These are phyloP conservation scores for Moniliella sp. DNA, from an alignment of 1,284 basidiomycete species.

Conservation along the genomic window DNA sequence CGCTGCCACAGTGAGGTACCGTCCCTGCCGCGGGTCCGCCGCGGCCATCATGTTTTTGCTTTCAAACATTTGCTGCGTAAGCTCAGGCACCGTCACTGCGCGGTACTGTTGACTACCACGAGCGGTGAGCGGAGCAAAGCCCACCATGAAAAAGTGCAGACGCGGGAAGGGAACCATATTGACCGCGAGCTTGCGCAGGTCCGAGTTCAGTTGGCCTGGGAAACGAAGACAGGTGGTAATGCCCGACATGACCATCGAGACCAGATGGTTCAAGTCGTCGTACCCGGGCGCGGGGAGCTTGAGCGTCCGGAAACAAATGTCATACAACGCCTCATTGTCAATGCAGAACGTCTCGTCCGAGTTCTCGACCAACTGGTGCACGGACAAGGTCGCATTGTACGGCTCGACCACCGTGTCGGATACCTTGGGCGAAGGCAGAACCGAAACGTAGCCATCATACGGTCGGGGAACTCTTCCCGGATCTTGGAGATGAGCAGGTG, in stretches of 20 bases:
- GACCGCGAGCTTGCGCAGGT: slow-evolving; percentile 74
- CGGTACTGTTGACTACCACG: slow-evolving; percentile 75
- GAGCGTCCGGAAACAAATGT: slow-evolving; percentile 55
- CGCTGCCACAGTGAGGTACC: slow-evolving; percentile 66
- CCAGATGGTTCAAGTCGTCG: slow-evolving; percentile 40
- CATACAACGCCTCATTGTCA: slow-evolving; percentile 82
- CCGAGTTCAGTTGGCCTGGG: slow-evolving; percentile 81
- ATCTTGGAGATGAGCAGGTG: slow-evolving; percentile 33
- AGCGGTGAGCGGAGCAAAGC: slow-evolving; percentile 80
- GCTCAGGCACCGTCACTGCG: slow-evolving; percentile 79
- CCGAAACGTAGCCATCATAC: slow-evolving; percentile 88
- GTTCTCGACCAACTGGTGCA: slow-evolving; percentile 72
- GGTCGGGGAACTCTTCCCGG: slow-evolving; percentile 36
- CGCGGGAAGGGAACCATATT: slow-evolving; percentile 88
- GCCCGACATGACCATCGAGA: slow-evolving; percentile 69
- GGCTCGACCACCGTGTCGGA: slow-evolving; percentile 90
- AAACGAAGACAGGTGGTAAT: slow-evolving; percentile 72
- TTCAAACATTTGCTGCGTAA: slow-evolving; percentile 95
- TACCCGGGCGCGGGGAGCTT: slow-evolving; percentile 41
- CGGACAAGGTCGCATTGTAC: slow-evolving; percentile 70
- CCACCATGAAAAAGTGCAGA: slow-evolving; percentile 98
- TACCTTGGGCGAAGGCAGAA: slow-evolving; percentile 76
- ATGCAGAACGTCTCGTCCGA: slow-evolving; percentile 72
- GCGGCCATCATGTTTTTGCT: slow-evolving; percentile 59
- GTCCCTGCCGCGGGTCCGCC: slow-evolving; percentile 71